Conservation (phyloP, 441 rosid species). For the Erysimum cheiri region DNA sequence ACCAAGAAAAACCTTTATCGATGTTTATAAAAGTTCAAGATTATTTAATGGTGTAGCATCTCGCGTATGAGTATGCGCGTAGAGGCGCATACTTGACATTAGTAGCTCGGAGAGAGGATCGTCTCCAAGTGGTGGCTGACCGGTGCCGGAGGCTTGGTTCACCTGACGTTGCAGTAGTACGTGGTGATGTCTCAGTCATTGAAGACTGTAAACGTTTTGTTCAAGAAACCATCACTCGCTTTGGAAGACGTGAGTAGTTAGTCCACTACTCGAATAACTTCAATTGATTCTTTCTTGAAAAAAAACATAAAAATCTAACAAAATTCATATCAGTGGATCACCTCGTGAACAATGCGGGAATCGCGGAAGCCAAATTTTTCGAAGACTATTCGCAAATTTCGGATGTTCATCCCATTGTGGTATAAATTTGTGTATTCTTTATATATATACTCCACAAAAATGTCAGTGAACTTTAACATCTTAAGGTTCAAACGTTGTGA, state of each 20-base stretch:
- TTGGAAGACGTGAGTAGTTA: constrained; percentile 49
- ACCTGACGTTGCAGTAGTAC: constrained; percentile 48
- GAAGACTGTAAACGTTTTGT: constrained; percentile 58
- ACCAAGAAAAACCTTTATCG: background rate
- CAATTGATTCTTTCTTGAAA: background rate
- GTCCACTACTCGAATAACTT: background rate
- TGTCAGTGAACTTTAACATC: background rate
- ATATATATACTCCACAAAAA: no score
- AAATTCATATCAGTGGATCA: constrained; percentile 32
- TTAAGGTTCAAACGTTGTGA: background rate
- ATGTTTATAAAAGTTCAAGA: background rate
- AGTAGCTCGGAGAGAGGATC: constrained; percentile 56
- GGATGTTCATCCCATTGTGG: constrained; percentile 32
- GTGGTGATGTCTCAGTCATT: constrained; percentile 54
- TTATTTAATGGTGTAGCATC: constrained; percentile 47
- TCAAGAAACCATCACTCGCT: constrained; percentile 46
- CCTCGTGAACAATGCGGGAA: constrained; percentile 39
- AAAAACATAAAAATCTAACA: background rate
- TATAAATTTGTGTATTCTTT: background rate
- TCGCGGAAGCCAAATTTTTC: constrained; percentile 17
- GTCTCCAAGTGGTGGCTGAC: constrained; percentile 50
- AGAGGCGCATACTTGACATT: constrained; percentile 63
- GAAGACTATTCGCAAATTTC: constrained; percentile 27
- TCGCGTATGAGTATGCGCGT: constrained; percentile 67
- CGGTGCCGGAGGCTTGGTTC: constrained; percentile 51